Evolutionary conservation across 2,329 filamentous ascomycete genomes (phyloP), one percentile per base, ranked within the genome.

Genomic region (Stagonosporopsis cucurbitacearum): DNA sequence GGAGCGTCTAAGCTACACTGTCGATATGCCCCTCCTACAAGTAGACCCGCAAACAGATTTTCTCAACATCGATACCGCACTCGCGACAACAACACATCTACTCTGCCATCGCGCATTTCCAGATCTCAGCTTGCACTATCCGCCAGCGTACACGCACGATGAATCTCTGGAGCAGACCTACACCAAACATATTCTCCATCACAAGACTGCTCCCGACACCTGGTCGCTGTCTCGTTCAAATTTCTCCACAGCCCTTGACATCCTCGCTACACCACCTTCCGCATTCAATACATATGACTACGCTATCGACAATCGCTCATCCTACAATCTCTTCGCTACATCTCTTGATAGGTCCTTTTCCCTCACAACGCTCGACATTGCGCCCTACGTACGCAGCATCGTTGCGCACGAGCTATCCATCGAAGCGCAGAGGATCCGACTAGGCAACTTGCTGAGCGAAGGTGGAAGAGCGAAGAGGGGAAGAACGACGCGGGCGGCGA

Each of bases 311-410:
- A 48, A 67, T 19, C 64, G 60, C 19, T 64, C 68, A 26, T 70
- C 75, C 1, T 73, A 69, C 17, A 79, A 79, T 39, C 80, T 92
- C 1, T 84, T 86, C 30, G 82, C 89, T 0, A 93, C 91, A 0
- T 86, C 89, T 0, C 92, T 96, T 62, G 92, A 96, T 66, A 86
- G 90, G 39, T 86, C 86, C 0, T 78, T 89, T 65, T 73, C 75
- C 0, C 79, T 88, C 19, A 85, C 96, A 28, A 82, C 85, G 0
- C 78, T 88, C 12, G 95, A 99, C 60, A 80, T 98, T 2, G 93
- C 92, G 0, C 95, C 96, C 0, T 98, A 91, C 72, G 85, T 98
- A n/a, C 89, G 96, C 11, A 82, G 84, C 33, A 98, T 99, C 57
- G 87, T 94, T 2, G 82, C 87, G 0, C 90, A 88, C 69, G 94